These are phyloP conservation scores for Curvularia lunata DNA, from an alignment of 2,329 filamentous ascomycete species.

Conservation along the genomic window DNA sequence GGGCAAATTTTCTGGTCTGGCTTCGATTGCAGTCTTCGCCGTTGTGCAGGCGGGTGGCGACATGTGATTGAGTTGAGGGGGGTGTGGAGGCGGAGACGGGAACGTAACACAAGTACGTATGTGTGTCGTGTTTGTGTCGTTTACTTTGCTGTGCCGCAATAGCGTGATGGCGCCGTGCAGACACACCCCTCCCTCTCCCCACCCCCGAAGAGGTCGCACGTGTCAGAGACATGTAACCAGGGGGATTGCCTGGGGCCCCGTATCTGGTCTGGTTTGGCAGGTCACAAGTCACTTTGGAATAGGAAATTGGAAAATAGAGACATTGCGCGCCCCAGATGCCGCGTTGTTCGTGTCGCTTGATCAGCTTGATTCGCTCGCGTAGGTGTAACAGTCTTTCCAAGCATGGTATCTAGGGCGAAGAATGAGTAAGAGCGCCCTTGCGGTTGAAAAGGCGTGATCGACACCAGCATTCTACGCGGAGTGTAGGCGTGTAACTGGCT, in stretches of 20 bases:
- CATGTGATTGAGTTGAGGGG: too few relatives aligned
- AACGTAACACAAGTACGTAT: neutral
- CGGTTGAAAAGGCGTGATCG: slow-evolving; percentile 7
- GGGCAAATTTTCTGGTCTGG: neutral
- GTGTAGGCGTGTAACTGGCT: slow-evolving; percentile 3
- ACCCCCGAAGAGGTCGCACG: neutral
- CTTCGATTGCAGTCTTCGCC: too few relatives aligned
- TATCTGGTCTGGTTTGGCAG: neutral
- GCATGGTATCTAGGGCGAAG: neutral
- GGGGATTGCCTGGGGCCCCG: neutral
- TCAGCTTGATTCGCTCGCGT: neutral
- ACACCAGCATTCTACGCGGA: slow-evolving; percentile 8
- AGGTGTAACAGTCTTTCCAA: neutral
- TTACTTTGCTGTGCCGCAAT: neutral
- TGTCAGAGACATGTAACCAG: neutral
- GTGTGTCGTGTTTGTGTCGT: neutral
- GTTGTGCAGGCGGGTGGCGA: too few relatives aligned
- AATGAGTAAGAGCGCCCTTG: neutral
- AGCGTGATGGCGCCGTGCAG: neutral
- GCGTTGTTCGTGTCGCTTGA: neutral
- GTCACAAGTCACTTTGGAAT: neutral
- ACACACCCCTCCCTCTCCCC: neutral
- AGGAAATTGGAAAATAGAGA: neutral
- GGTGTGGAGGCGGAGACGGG: too few relatives aligned
- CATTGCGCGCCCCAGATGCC: neutral